These are phyloP conservation scores for Fusarium sp. DNA, from an alignment of 2,329 filamentous ascomycete genomes.

Conservation along the genomic window DNA sequence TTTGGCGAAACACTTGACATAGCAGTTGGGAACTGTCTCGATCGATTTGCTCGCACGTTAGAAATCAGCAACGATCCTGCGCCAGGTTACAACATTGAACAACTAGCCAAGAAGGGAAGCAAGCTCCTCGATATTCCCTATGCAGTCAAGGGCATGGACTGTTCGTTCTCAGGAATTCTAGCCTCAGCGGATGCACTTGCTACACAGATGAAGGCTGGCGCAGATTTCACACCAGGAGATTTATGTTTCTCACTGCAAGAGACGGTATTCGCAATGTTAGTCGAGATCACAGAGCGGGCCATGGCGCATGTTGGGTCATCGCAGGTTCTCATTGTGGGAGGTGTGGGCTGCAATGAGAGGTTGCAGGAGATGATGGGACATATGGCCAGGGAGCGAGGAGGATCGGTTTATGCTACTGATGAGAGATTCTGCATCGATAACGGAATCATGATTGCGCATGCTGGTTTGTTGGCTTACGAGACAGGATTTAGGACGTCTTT, in stretches of 20 bases:
- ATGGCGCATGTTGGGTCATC: constrained; percentile 96
- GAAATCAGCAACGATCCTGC: constrained; percentile 95
- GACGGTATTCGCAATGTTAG: constrained; percentile 95
- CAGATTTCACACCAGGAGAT: constrained; percentile 80
- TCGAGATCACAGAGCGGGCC: constrained; percentile 96
- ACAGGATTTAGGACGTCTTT: constrained; percentile 81
- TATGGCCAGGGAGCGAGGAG: constrained; percentile 90
- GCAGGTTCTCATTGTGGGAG: constrained; percentile 94
- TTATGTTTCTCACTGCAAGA: constrained; percentile 96
- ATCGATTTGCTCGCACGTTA: constrained; percentile 92
- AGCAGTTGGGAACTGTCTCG: constrained; percentile 95
- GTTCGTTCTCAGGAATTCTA: constrained; percentile 92
- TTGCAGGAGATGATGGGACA: constrained; percentile 98
- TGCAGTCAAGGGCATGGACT: constrained; percentile 98
- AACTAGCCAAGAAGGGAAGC: constrained; percentile 80
- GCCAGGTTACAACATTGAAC: constrained; percentile 97
- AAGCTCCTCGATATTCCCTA: constrained; percentile 89
- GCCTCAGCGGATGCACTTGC: constrained; percentile 84
- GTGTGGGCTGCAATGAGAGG: constrained; percentile 93
- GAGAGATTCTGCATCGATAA: constrained; percentile 99
- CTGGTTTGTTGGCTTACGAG: constrained; percentile 84
- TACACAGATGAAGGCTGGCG: constrained; percentile 64
- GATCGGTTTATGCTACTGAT: constrained; percentile 92
- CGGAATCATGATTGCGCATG: constrained; percentile 99
- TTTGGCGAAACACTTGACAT: constrained; percentile 98